Evolutionary conservation across 1,284 basidiomycete genomes (phyloP), one percentile per base, ranked within the genome.

Genomic region (Ceratobasidium sp.): DNA sequence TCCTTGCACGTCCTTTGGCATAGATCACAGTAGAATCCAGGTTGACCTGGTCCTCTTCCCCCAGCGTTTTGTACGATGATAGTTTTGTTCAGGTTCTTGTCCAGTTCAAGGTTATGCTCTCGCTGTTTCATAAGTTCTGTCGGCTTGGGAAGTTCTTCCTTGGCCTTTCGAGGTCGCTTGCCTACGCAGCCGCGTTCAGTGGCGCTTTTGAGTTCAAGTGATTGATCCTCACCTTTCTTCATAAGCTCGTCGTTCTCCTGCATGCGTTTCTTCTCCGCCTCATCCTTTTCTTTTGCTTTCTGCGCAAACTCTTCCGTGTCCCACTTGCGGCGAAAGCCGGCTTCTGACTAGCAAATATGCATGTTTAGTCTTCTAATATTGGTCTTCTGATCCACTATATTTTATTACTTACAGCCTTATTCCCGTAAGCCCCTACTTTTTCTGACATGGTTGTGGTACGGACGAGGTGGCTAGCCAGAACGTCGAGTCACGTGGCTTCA

Each of bases 1-100:
- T 99, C 97, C 81, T 97, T 98, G 81, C 94, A 93, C 23, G 93
- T 97, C 76, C 94, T 85, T 76, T 89, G 91, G 80, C 96, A 98
- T 9, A 91, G 83, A 78, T 96, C 94, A 78, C 96, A 98, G 80
- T 88, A 92, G 82, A 97, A 98, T 0, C 96, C 96, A 18, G 94
- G 93, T 74, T 95, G 92, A 16, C 93, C 92, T 36, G 94, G 88
- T 0, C 94, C 94, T 74, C 80, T 85, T 30, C 89, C 90, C 8
- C 91, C 89, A 2, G 88, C 87, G 78, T 93, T 91, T 77, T 92
- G 88, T 9, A 98, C 94, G 72, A 98, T 90, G 85, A 95, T 92
- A 0, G 92, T 96, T 85, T 97, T 97, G 77, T 87, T 87, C 21
- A 97, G 84, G 80, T 97, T 96, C 84, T 96, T 96, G 77, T 94